Evolutionary conservation across 1,284 basidiomycete species (phyloP).

Genomic region (Ganoderma lingzhi): DNA sequence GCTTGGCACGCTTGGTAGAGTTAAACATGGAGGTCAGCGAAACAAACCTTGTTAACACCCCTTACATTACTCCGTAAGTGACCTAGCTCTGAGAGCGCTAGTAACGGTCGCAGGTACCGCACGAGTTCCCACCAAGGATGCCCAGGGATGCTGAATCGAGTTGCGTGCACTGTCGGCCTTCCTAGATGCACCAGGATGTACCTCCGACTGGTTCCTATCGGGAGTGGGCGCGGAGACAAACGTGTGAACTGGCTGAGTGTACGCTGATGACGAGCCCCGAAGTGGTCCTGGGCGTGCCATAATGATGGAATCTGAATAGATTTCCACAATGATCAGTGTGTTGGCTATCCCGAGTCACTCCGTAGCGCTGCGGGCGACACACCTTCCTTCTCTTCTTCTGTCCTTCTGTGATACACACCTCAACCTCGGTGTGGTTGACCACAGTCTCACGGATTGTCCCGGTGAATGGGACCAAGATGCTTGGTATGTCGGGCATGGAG

Average conservation of each 20-base stretch:
- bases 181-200: neutral
- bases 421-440: conserved; percentile 4
- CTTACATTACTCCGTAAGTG: conserved; percentile 9
- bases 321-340: neutral
- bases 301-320: conserved; percentile 1
- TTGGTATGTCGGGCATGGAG: conserved; percentile 1
- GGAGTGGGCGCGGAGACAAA: neutral
- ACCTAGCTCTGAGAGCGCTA: neutral
- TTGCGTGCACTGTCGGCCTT: neutral
- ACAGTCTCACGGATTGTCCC: conserved; percentile 18
- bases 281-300: neutral
- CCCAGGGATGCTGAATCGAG: neutral
- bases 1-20: conserved; percentile 21
- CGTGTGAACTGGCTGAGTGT: neutral
- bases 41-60: conserved; percentile 4
- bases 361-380: neutral
- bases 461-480: conserved; percentile 11
- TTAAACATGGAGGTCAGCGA: conserved; percentile 12
- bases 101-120: neutral
- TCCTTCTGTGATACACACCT: conserved; percentile 7
- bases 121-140: neutral
- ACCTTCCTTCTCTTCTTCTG: neutral
- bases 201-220: conserved; percentile 10
- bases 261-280: neutral
- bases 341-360: neutral